These are phyloP conservation scores for Rhodotorula sphaerocarpa DNA, from an alignment of 768 basidiomycete species.

Conservation along the genomic window DNA sequence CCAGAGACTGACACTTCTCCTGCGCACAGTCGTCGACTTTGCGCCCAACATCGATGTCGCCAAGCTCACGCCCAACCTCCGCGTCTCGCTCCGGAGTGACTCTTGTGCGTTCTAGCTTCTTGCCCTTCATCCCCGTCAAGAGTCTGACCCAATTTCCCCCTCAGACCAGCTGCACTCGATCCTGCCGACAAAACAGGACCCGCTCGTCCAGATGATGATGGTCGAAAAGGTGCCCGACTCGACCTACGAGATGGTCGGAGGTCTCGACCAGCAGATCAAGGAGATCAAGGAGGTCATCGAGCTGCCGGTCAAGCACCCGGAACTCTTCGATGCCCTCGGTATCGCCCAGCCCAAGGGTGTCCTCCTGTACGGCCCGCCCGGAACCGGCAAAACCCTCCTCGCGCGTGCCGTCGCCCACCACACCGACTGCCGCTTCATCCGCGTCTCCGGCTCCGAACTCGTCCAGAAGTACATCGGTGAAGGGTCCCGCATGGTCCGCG, in stretches of 20 bases:
- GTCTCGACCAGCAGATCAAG: constrained; percentile 94
- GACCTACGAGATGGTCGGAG: constrained; percentile 99
- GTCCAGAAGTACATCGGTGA: constrained; percentile 99
- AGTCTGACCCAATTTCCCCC: not conserved
- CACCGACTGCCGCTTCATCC: constrained; percentile 95
- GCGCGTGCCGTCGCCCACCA: constrained; percentile 95
- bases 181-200: constrained; percentile 94
- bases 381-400: constrained; percentile 90
- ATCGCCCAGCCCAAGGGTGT: constrained; percentile 97
- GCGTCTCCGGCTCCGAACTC: constrained; percentile 84
- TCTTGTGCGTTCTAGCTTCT: constrained; percentile 43
- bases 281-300: constrained; percentile 99
- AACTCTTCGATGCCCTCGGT: constrained; percentile 89
- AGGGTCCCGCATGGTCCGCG: constrained; percentile 85
- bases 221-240: constrained; percentile 98
- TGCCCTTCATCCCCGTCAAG: not conserved
- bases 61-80: constrained; percentile 70
- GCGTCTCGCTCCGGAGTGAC: constrained; percentile 91
- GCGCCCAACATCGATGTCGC: constrained; percentile 76
- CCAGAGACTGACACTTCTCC: not conserved
- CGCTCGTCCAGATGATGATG: constrained; percentile 98
- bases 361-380: constrained; percentile 87
- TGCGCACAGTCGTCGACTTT: constrained; percentile 72
- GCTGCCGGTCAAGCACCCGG: constrained; percentile 92
- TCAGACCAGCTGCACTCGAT: constrained; percentile 89